Conservation (phyloP, 352 stramenopile species). For the Blastocystis sp. region DNA sequence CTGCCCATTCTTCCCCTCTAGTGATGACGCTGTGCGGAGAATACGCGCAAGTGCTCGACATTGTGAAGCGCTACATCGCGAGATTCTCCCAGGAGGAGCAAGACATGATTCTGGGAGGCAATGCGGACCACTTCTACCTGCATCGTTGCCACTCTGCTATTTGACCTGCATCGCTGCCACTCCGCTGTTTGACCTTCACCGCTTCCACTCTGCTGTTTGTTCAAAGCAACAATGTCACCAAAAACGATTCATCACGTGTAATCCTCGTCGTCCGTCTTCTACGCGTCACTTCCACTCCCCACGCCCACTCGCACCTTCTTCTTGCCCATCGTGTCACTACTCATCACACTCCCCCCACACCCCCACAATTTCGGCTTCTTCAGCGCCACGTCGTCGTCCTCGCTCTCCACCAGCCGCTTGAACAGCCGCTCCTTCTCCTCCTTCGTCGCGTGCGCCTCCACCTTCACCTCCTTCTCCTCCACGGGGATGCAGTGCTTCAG, state of each 20-base stretch:
- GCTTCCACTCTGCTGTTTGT: neutral
- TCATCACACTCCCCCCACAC: neutral
- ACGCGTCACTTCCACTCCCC: neutral
- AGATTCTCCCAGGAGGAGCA: slow-evolving; percentile 11
- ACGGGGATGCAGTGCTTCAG: slow-evolving; percentile 57
- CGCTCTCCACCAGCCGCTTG: slow-evolving; percentile 2
- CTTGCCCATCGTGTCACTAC: slow-evolving; percentile 16
- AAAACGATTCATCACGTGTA: neutral
- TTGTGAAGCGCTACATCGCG: slow-evolving; percentile 47
- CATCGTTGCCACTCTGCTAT: too few relatives aligned
- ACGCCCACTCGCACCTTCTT: slow-evolving; percentile 5
- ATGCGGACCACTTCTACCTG: neutral
- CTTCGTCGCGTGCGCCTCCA: neutral
- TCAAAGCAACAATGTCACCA: neutral
- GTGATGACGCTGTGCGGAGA: slow-evolving; percentile 59
- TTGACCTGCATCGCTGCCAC: too few relatives aligned
- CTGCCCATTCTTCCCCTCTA: neutral
- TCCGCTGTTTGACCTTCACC: too few relatives aligned
- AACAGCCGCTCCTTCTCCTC: slow-evolving; percentile 10
- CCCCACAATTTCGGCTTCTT: slow-evolving; percentile 3
- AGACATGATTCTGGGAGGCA: slow-evolving; percentile 36
- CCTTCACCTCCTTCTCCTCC: slow-evolving; percentile 22
- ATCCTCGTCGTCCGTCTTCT: neutral
- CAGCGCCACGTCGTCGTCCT: neutral
- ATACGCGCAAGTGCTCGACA: slow-evolving; percentile 51